phyloP scores from a whole-genome alignment of 352 stramenopile species.

The Phytophthora quininea region DNA sequence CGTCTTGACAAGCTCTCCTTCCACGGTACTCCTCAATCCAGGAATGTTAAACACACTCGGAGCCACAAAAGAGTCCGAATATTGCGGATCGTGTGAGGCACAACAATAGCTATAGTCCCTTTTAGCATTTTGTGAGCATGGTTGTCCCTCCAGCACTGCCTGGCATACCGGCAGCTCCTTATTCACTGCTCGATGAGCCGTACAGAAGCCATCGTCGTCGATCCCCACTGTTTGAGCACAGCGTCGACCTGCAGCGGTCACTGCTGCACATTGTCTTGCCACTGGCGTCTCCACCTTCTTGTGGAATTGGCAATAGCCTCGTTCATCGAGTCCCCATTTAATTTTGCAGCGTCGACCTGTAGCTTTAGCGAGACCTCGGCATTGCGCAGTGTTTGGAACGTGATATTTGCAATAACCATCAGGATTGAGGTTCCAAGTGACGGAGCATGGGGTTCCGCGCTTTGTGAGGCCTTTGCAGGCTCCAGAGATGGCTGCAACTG shows the following conservation, averaged over 20 bases:
- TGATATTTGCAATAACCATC: conserved; percentile 44
- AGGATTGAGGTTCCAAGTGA: conserved; percentile 29
- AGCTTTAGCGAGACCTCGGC: conserved; percentile 32
- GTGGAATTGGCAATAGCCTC: conserved; percentile 41
- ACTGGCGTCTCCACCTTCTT: conserved; percentile 8
- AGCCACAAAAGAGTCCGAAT: conserved; percentile 26
- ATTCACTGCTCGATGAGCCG: conserved; percentile 20
- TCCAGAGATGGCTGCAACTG: background rate
- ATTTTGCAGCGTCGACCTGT: conserved; percentile 36
- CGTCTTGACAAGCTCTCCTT: conserved; percentile 28
- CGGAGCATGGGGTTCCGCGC: conserved; percentile 21
- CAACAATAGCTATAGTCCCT: conserved; percentile 42
- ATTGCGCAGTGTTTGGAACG: conserved; percentile 21
- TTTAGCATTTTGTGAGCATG: conserved; percentile 37
- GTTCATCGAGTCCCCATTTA: conserved; percentile 31
- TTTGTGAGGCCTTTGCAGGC: conserved; percentile 31
- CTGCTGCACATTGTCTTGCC: conserved; percentile 8
- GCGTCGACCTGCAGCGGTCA: conserved; percentile 1
- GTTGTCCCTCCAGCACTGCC: conserved; percentile 14
- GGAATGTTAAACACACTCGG: conserved; percentile 39
- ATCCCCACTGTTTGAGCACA: conserved; percentile 37
- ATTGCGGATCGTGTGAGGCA: conserved; percentile 37
- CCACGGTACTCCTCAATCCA: conserved; percentile 28
- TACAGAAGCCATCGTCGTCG: conserved; percentile 34
- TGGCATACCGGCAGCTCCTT: conserved; percentile 20